Conservation (phyloP, 176 grass and related monocot genomes). For the Tillandsia fasciculata region DNA sequence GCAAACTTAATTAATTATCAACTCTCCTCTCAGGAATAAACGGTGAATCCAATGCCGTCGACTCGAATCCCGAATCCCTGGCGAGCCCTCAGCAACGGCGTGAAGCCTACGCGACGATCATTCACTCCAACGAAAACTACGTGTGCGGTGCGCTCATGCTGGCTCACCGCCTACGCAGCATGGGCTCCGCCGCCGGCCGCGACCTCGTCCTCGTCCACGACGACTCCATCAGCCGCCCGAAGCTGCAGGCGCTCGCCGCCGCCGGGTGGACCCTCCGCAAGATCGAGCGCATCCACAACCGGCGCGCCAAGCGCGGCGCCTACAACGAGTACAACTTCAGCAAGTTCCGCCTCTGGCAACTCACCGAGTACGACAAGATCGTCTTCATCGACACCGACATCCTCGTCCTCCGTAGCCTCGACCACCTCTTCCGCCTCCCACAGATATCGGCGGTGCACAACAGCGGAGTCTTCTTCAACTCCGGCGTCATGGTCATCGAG, state of each 20-base stretch:
- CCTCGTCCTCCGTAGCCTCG: conserved; percentile 13
- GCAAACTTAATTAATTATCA: not conserved
- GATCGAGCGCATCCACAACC: conserved; percentile 82
- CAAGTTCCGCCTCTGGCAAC: conserved; percentile 98
- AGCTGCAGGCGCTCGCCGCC: conserved; percentile 42
- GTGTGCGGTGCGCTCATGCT: conserved; percentile 30
- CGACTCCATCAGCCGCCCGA: conserved; percentile 30
- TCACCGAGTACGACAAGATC: conserved; percentile 61
- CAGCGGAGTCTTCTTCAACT: conserved; percentile 77
- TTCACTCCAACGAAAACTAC: conserved; percentile 32
- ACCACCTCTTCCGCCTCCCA: conserved; percentile 68
- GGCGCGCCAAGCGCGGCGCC: conserved; percentile 42
- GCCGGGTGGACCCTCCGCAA: conserved; percentile 52
- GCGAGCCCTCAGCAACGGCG: not conserved
- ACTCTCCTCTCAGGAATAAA: conserved; percentile 29
- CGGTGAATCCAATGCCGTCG: not conserved
- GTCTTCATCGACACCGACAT: conserved; percentile 95
- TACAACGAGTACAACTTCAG: conserved; percentile 99
- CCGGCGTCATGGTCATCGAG: conserved; percentile 83
- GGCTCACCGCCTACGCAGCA: conserved; percentile 25
- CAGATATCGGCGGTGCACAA: conserved; percentile 76
- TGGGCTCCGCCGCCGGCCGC: not conserved
- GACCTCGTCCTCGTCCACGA: conserved; percentile 33
- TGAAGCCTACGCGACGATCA: conserved; percentile 35
- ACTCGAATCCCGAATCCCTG: not conserved